Evolutionary conservation across 768 basidiomycete genomes (phyloP).

Genomic region (Amanita molliuscula): DNA sequence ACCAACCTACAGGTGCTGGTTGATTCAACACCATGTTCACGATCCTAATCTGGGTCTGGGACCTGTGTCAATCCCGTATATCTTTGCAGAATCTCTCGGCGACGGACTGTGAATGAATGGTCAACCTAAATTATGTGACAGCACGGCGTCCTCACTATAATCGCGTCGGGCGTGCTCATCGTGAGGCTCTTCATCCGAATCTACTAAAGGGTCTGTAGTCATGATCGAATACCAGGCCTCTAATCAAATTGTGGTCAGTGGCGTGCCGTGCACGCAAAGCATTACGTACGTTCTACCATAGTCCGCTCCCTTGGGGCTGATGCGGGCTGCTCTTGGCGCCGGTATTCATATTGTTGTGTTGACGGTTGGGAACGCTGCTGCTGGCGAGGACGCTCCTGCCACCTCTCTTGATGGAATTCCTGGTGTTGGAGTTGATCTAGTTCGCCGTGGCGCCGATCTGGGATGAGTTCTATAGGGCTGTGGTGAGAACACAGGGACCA

Average conservation of each 20-base stretch:
- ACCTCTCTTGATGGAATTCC: not conserved
- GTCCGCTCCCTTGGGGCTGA: slow-evolving; percentile 21
- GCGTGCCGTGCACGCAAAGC: slow-evolving; percentile 3
- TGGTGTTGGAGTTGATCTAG: not conserved
- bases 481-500: not conserved
- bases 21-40: not conserved
- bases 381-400: not conserved
- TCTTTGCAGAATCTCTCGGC: slow-evolving; percentile 4
- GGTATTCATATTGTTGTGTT: not conserved
- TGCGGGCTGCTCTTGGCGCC: slow-evolving; percentile 7
- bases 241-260: slow-evolving; percentile 18
- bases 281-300: slow-evolving; percentile 36
- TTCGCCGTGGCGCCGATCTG: not conserved
- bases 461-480: not conserved
- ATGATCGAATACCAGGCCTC: slow-evolving; percentile 67
- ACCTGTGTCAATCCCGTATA: not conserved
- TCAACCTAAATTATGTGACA: not conserved
- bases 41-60: not conserved
- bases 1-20: not conserved
- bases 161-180: slow-evolving; percentile 56
- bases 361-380: slow-evolving; percentile 10
- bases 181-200: slow-evolving; percentile 64
- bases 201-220: slow-evolving; percentile 52
- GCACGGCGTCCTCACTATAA: slow-evolving; percentile 38
- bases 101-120: not conserved